Percentiles rank a stretch among this genome's conserved stretches.
phyloP scores from a whole-genome alignment of 73 alveolate species.

The Halteria grandinella region DNA sequence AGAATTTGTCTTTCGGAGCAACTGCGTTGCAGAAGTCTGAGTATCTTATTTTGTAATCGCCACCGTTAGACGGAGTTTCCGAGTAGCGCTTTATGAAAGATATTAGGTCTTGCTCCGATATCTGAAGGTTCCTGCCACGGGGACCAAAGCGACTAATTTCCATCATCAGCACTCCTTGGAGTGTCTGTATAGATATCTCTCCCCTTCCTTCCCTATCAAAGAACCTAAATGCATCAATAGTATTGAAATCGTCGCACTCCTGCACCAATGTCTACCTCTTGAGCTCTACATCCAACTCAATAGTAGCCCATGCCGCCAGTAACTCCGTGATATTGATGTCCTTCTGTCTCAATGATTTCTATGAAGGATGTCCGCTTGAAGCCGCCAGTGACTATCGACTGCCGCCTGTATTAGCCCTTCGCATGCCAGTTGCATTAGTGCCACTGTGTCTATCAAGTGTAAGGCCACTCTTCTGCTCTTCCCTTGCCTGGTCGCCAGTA shows the following conservation, averaged over 20 bases:
- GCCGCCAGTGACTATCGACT: no score
- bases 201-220: conserved; percentile 24
- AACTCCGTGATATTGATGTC: background rate
- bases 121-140: no score
- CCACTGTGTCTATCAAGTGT: no score
- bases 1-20: background rate
- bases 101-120: no score
- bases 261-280: background rate
- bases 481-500: no score
- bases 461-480: no score
- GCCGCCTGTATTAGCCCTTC: no score
- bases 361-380: background rate
- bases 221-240: conserved; percentile 47
- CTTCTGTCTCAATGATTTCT: background rate
- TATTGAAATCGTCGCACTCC: conserved; percentile 29
- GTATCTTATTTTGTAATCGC: no score
- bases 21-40: conserved; percentile 36
- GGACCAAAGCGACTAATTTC: background rate
- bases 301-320: background rate
- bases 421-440: no score
- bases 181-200: conserved; percentile 2
- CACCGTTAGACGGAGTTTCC: no score
- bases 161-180: conserved; percentile 12
- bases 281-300: conserved; percentile 19
- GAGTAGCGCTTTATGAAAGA: no score